Evolutionary conservation across 139 green algal genomes (phyloP), one percentile per base, ranked within the genome.

Genomic region (Micromonas pusilla): DNA sequence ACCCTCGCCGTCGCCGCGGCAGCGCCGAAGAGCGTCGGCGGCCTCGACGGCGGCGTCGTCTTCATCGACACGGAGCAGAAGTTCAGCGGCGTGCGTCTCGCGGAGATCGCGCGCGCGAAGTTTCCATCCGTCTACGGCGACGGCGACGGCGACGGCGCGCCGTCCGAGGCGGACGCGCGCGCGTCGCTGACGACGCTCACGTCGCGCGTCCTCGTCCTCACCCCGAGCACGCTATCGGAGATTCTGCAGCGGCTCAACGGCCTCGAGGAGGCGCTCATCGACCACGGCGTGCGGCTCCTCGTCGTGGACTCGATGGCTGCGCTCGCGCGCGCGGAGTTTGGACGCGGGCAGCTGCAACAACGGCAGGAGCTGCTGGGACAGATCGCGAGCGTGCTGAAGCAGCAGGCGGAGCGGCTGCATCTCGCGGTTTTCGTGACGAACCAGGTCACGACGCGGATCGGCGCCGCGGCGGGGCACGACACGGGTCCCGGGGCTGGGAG

Each of bases 41-140:
- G 88, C 33, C 71, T 89, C 70, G 80, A 77, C 16, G 79, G 80
- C 2, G 73, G 53, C 0, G 83, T 90, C 1, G 67, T 91, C 20
- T 94, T 92, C 76, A 85, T 94, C 20, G 89, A 95, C 81, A 93
- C 91, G 2, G 91, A 95, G 76, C 85, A 83, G 2, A 92, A 91
- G 81, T 95, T 78, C 52, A 54, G 31, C 32, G 32, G 25, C 57
- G 32, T 26, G 33, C 81, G 86, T 26, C 63, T 91, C 31, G 52
- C 54, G 21, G 75, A 91, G 71, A 91, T 91, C 63, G 88, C 81
- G 6, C 25, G 37, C 2, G 37, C 57, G 26, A 77, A 83, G 20
- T 88, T 89, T 71, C 85, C 87, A 16, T 57, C 84, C 0, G 21
- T 33, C 0, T 85, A 84, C 63, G n/a, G 63, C 0, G 32, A 38